Evolutionary conservation across 2,329 filamentous ascomycete species (phyloP).

Genomic region (Monosporascus sp.): DNA sequence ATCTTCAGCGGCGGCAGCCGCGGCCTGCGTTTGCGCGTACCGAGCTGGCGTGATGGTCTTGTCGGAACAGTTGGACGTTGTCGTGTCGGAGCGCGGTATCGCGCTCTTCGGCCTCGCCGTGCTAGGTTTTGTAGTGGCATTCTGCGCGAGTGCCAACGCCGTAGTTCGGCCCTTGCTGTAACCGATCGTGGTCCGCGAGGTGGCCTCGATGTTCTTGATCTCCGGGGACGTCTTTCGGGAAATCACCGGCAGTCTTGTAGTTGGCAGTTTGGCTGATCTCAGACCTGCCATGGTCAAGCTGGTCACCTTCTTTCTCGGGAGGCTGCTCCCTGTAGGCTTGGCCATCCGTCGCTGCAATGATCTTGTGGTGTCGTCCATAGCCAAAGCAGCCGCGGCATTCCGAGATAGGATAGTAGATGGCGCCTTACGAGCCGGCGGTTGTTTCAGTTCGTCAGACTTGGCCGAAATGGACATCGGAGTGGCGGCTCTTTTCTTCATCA

Average conservation of each 20-base stretch:
- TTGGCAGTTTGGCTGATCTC: slow-evolving; percentile 23
- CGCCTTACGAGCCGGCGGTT: slow-evolving; percentile 17
- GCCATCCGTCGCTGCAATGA: slow-evolving; percentile 24
- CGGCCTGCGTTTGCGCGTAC: slow-evolving; percentile 29
- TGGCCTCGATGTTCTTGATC: slow-evolving; percentile 56
- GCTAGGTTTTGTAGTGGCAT: slow-evolving; percentile 17
- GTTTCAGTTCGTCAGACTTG: slow-evolving; percentile 5
- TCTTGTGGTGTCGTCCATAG: slow-evolving; percentile 33
- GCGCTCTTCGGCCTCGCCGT: slow-evolving; percentile 12
- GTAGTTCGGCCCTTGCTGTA: slow-evolving; percentile 71
- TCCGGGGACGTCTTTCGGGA: slow-evolving; percentile 48
- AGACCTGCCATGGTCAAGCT: slow-evolving; percentile 23
- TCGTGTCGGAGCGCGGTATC: slow-evolving; percentile 29
- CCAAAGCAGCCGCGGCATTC: slow-evolving; percentile 48
- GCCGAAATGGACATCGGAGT: slow-evolving; percentile 4
- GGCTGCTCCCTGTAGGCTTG: slow-evolving; percentile 18
- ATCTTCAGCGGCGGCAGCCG: slow-evolving; percentile 23
- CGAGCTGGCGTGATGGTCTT: slow-evolving; percentile 44
- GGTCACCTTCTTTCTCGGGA: slow-evolving; percentile 18
- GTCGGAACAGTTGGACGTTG: slow-evolving; percentile 33
- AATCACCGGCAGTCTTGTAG: slow-evolving; percentile 34
- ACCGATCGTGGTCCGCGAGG: slow-evolving; percentile 76
- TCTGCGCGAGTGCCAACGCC: slow-evolving; percentile 41
- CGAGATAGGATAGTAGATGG: slow-evolving; percentile 51
- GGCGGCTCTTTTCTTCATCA: slow-evolving; percentile 18